Base-by-base conservation (phyloP, 176 grass and related monocot genomes). In the Cenchrus purpureus region DNA sequence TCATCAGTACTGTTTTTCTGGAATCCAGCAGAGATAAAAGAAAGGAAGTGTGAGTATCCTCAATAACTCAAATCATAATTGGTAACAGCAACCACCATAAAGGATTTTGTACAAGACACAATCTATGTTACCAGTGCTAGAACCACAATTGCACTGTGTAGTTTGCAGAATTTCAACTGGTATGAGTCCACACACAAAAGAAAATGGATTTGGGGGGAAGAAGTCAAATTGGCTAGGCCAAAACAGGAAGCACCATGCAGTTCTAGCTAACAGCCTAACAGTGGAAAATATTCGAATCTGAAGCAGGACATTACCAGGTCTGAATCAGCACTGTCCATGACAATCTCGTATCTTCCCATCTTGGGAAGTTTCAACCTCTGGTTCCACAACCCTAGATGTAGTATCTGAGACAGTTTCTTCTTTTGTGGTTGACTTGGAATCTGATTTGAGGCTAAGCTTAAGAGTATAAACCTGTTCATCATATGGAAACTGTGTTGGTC, bases 321-420 rank as follows among this genome's bases (percentile, higher is more conserved):
- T 37, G 84, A 84, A 88, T 90, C 88, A 78, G 89, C 82, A 88
- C 83, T 88, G 74, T 99, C 94, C 81, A 99, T 88, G 54, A 89
- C 79, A 86, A 99, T 99, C 88, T 78, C 92, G 88, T 81, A 99
- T 92, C 88, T 94, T 96, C 83, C 90, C 92, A 86, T 94, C 91
- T 90, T 92, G 94, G 88, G 88, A 79, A 83, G 84, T 77, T 78
- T 96, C 97, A 87, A 84, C 84, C 79, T 99, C 94, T 20, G 90
- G 94, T 81, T 92, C 90, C 46, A 94, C 49, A 56, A 92, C 79
- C 84, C 86, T 89, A 63, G 82, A 84, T 20, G 71, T 78, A 68
- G 72, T 83, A 46, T 92, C 94, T 52, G 94, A 81, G 49, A 82
- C 76, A 32, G 65, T 63, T 51, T 87, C 86, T 70, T 91, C 90